Evolutionary conservation across 1,139 yeast genomes (phyloP).

Genomic region (Arxiozyma bovina): DNA sequence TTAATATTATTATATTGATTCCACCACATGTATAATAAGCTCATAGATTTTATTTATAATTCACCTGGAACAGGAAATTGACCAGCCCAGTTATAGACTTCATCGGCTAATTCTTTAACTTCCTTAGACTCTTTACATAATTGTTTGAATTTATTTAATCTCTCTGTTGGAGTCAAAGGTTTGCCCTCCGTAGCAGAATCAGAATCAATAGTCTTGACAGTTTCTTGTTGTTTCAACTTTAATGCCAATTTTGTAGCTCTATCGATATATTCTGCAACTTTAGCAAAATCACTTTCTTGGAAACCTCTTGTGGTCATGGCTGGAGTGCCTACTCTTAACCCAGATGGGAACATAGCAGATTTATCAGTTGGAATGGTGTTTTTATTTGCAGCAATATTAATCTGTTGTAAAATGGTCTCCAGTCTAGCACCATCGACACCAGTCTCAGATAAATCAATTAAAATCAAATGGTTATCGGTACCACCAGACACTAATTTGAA

Average conservation of each 20-base stretch:
- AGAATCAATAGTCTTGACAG: constrained; percentile 37
- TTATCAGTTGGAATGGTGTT: constrained; percentile 95
- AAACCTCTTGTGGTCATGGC: constrained; percentile 98
- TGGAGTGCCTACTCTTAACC: constrained; percentile 94
- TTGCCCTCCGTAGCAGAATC: neutral
- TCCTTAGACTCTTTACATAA: constrained; percentile 52
- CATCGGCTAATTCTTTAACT: constrained; percentile 51
- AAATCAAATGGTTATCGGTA: constrained; percentile 88
- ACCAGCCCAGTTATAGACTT: constrained; percentile 59
- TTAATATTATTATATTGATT: neutral
- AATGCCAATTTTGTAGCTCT: constrained; percentile 63
- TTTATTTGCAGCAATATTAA: constrained; percentile 90
- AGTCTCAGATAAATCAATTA: constrained; percentile 75
- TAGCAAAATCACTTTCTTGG: constrained; percentile 63
- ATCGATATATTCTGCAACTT: constrained; percentile 71
- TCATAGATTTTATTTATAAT: constrained; percentile 18
- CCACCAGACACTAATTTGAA: constrained; percentile 83
- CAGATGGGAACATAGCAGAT: constrained; percentile 91
- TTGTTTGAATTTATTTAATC: constrained; percentile 53
- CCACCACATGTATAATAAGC: neutral
- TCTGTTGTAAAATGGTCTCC: constrained; percentile 81
- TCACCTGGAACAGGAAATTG: constrained; percentile 78
- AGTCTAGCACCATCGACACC: constrained; percentile 93
- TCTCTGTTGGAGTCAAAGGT: constrained; percentile 41
- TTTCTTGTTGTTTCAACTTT: constrained; percentile 47